Base-by-base conservation (phyloP, 1,284 basidiomycete species). In the Xerocomus amazonicus region DNA sequence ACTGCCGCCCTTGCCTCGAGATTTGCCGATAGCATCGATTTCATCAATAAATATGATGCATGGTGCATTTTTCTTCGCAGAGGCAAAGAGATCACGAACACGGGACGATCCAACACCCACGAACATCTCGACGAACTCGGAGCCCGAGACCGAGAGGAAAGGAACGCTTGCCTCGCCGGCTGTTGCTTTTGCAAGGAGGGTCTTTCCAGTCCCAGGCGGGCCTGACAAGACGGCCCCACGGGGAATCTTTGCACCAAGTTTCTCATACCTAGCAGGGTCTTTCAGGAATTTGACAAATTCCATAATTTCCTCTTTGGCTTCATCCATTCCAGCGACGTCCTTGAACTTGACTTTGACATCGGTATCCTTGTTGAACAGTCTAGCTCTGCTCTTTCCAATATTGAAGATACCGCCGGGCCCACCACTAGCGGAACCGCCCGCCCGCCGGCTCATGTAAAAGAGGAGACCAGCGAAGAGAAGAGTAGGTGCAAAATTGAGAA, bases 111-210 rank as follows among this genome's bases (percentile, higher is more conserved):
- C 96, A 50, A 99, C 97, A 75, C 96, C 96, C 56, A 99, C 97
- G 67, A 99, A 99, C 94, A 99, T 98, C 74, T 99, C 97, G 55
- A 99, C 94, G 65, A 99, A 99, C 69, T 99, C 97, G 48, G 96
- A 98, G 48, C 97, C 96, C 39, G 96, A 98, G 35, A 99, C 96
- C 26, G 93, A 97, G 48, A 98, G 80, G 85, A 99, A 99, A 35
- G 96, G 96, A 3, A 98, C 96, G 43, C 84, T 90, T 9, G 96
- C 96, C 72, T 99, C 96, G 45, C 96, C 96, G 3, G 97, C 97
- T 4, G 97, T 98, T 1, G 97, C 97, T 73, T 99, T 99, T 31
- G 97, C 97, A 31, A 99, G 81, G 17, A 99, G 76, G 3, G 97
- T 99, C 76, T 99, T 99, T 71, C 97, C 97, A 4, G 97, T 99